Evolutionary conservation across 2,329 filamentous ascomycete species (phyloP), one percentile per base, ranked within the genome.

Genomic region (Nannizziopsis arthrosporioides): DNA sequence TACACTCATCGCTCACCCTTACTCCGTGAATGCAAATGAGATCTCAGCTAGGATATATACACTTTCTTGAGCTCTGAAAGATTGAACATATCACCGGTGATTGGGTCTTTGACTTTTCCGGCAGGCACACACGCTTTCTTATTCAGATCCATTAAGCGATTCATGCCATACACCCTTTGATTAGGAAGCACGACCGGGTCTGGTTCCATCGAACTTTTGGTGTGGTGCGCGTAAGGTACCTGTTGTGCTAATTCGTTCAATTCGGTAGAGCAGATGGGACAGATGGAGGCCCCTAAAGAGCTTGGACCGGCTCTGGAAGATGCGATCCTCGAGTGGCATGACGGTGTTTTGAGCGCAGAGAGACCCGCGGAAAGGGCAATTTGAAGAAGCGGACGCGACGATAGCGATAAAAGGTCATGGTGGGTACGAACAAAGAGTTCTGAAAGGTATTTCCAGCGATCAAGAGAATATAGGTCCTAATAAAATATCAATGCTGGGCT

Each of bases 241-340:
- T 83, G 82, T 44, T 82, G 75, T 1, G 92, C 90, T 31, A 98
- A 76, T 59, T 89, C 85, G 64, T 96, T 96, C 48, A 98, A 77
- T 67, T 98, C 92, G 0, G 84, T 92, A 42, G 84, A 92, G 71
- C 92, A 98, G 61, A 98, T 96, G 2, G 92, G 92, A 59, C 92
- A 98, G 37, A 96, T 80, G 42, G 80, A 82, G 6, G 84, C 82
- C 30, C 44, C 44, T 1, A 80, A 80, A 1, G 83, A 76, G 41
- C 70, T 67, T 15, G 69, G 69, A 47, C 71, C 73, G 11, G 72
- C 71, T 11, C 69, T 75, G 8, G 76, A 74, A 1, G 77, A 74
- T 3, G 77, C 70, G 56, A 75, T 75, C 17, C 73, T 70, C 1
- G 83, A 84, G 68, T 96, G 89, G 63, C 92, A 98, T 12, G 87